Percentiles rank a stretch among this genome's conserved stretches.
Evolutionary conservation across 805 yeast genomes (phyloP).

Genomic region (Myxozyma lipomycoides): DNA sequence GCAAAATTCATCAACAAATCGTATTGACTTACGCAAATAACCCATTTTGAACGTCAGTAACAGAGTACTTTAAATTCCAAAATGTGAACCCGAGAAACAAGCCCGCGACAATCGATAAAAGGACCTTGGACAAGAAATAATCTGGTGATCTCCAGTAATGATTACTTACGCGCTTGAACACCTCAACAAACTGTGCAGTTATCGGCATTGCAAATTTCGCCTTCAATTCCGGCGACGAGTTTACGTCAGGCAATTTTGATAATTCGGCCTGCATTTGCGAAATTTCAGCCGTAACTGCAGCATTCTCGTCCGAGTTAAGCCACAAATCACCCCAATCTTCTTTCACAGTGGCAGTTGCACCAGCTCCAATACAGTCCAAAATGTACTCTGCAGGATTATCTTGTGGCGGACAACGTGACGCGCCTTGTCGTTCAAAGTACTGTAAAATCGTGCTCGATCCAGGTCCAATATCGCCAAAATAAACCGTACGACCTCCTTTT

Average conservation of each 20-base stretch:
- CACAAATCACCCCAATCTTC: constrained; percentile 50
- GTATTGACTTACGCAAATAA: constrained; percentile 44
- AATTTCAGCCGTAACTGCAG: constrained; percentile 30
- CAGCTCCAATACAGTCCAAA: constrained; percentile 54
- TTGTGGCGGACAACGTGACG: constrained; percentile 58
- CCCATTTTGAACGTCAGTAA: constrained; percentile 55
- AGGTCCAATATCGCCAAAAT: constrained; percentile 74
- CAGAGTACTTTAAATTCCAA: constrained; percentile 50
- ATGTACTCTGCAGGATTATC: constrained; percentile 90
- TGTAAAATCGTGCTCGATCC: constrained; percentile 53
- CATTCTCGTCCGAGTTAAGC: constrained; percentile 35
- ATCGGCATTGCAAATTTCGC: constrained; percentile 21
- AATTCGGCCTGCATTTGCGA: constrained; percentile 51
- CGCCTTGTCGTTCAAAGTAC: constrained; percentile 67
- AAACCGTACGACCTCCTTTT: constrained; percentile 74
- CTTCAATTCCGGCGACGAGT: neutral
- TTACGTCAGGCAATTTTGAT: constrained; percentile 39
- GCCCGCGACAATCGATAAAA: constrained; percentile 48
- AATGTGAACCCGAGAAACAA: constrained; percentile 63
- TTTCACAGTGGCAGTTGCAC: constrained; percentile 34
- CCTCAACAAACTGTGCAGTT: constrained; percentile 42
- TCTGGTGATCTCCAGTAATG: constrained; percentile 57
- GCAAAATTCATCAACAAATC: neutral
- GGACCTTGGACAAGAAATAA: constrained; percentile 50
- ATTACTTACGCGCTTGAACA: constrained; percentile 42